These are phyloP conservation scores for Pecoramyces ruminantium DNA, from an alignment of 192 early-diverging fungal species.

Conservation along the genomic window DNA sequence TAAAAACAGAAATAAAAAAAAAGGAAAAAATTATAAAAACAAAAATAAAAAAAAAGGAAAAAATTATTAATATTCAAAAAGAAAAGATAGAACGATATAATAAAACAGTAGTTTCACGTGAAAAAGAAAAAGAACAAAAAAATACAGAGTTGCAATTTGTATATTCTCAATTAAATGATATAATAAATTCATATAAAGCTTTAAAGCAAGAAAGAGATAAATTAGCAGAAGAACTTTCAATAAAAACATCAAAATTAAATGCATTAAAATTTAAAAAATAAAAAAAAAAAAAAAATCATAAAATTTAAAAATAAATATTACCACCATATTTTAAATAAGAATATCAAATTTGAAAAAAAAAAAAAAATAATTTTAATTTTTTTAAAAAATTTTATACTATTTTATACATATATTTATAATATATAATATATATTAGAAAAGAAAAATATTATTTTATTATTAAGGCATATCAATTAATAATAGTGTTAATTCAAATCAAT, in stretches of 20 bases:
- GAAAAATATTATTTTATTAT: too few relatives aligned
- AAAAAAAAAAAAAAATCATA: too few relatives aligned
- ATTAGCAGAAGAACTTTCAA: background rate
- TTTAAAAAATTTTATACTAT: too few relatives aligned
- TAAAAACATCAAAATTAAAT: background rate
- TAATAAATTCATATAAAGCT: background rate
- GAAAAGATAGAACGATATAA: background rate
- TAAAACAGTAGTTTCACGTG: background rate
- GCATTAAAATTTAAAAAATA: background rate
- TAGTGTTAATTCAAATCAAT: too few relatives aligned
- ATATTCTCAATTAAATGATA: background rate
- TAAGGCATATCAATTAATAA: too few relatives aligned
- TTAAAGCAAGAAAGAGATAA: background rate
- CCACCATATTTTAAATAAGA: too few relatives aligned
- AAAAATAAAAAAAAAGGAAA: background rate
- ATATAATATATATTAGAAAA: too few relatives aligned
- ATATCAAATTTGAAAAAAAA: too few relatives aligned
- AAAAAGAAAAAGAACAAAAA: background rate
- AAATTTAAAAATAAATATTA: too few relatives aligned
- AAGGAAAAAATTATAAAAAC: background rate
- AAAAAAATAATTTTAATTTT: too few relatives aligned
- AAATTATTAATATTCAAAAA: background rate
- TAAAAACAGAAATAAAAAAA: background rate
- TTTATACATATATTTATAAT: too few relatives aligned
- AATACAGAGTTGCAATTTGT: background rate